These are phyloP conservation scores for Apostasia shenzhenica DNA, from an alignment of 106 monocot genomes.

Conservation along the genomic window DNA sequence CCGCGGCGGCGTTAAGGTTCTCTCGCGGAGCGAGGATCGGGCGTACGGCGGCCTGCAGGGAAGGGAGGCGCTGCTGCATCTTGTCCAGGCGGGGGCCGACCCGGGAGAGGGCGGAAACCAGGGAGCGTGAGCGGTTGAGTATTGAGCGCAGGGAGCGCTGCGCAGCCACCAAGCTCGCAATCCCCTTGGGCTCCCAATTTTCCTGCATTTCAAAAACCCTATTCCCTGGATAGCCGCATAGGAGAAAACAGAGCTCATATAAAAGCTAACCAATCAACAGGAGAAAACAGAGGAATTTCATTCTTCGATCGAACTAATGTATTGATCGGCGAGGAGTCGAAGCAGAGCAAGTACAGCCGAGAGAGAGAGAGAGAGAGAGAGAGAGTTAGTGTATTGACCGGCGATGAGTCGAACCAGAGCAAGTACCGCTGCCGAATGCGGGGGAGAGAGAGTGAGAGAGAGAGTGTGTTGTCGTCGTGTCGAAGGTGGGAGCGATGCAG, in stretches of 20 bases:
- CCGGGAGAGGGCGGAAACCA: constrained; percentile 31
- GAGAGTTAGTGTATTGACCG: background rate
- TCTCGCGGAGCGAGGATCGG: constrained; percentile 49
- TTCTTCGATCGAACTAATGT: background rate
- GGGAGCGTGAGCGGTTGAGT: constrained; percentile 40
- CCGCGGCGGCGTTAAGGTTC: constrained; percentile 44
- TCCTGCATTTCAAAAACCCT: background rate
- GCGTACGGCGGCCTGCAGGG: constrained; percentile 60
- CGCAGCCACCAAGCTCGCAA: constrained; percentile 36
- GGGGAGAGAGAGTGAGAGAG: background rate
- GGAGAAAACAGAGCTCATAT: no score
- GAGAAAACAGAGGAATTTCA: no score
- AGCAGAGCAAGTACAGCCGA: no score
- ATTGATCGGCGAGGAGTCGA: background rate
- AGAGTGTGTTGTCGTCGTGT: background rate
- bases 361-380: no score
- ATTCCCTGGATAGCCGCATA: background rate
- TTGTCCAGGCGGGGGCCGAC: constrained; percentile 48
- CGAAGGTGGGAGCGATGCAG: no score
- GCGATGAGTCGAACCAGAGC: background rate
- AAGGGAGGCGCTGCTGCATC: constrained; percentile 66
- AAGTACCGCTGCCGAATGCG: background rate
- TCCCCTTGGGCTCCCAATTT: background rate
- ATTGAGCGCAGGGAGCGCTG: constrained; percentile 40
- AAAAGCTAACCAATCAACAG: no score